These are phyloP conservation scores for Domatiomyces globalis DNA, from an alignment of 2,329 filamentous ascomycete genomes.

Conservation along the genomic window DNA sequence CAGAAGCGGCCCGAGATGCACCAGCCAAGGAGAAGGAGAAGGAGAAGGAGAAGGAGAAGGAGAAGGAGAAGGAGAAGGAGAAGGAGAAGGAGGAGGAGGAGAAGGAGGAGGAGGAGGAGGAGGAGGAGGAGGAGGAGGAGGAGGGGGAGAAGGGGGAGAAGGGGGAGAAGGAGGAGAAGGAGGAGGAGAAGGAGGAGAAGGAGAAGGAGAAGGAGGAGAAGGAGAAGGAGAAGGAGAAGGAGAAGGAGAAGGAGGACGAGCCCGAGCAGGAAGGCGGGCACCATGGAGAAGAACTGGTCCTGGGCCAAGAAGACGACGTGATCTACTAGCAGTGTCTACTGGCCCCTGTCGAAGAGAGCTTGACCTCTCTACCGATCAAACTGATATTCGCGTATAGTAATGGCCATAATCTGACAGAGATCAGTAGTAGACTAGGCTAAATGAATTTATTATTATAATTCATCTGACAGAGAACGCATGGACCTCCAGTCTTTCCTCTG, in stretches of 20 bases:
- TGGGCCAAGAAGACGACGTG: conserved; percentile 78
- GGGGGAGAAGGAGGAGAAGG: background rate
- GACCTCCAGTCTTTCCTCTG: background rate
- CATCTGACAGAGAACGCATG: no score
- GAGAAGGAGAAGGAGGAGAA: conserved; percentile 18
- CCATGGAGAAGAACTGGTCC: conserved; percentile 61
- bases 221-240: background rate
- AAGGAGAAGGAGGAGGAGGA: conserved; percentile 22
- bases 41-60: background rate
- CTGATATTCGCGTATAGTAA: background rate
- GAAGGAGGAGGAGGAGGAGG: conserved; percentile 2
- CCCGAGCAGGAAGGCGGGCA: conserved; percentile 44
- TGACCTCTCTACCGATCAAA: background rate
- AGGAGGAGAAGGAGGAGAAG: conserved; percentile 19
- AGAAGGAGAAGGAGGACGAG: conserved; percentile 2
- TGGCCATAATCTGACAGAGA: background rate
- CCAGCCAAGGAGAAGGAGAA: conserved; percentile 20
- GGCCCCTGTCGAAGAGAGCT: no score
- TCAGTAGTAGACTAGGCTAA: no score
- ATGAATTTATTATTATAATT: no score
- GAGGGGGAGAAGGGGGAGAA: conserved; percentile 17
- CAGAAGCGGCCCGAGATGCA: conserved; percentile 3
- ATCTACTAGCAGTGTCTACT: conserved; percentile 50
- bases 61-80: conserved; percentile 2
- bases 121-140: conserved; percentile 22